Evolutionary conservation across 1,284 basidiomycete genomes (phyloP), one percentile per base, ranked within the genome.

Genomic region (Moniliella sp.): DNA sequence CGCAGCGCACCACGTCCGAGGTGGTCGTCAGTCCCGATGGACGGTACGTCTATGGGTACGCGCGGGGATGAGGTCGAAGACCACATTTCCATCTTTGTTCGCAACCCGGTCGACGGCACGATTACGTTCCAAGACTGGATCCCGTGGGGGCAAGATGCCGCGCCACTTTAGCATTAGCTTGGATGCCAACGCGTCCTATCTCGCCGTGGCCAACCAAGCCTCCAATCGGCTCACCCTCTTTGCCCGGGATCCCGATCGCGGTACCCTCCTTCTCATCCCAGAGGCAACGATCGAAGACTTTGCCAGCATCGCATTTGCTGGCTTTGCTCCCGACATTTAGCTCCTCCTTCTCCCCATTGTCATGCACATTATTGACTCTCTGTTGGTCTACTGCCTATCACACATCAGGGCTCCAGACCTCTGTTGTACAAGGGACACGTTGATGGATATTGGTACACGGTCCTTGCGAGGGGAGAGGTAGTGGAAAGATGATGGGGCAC

Each of bases 1-100:
- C 40, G 16, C 19, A 27, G 11, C 37, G 45, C 1, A 50, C 50
- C 18, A 42, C 41, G 1, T 42, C 45, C 16, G 50, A 54, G 27
- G 46, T 54, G 11, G 48, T 40, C 8, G 39, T 48, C 10, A 31
- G 31, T 1, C 47, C 49, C 8, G 19, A 32, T 9, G 50, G 49
- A 7, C 19, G 31, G 12, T 46, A 37, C 27, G 36, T 52, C 15
- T 23, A 23, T n/a, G n/a, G n/a, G n/a, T n/a, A n/a, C n/a, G n/a
- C 21, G 21, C 21, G 21, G 21, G 8, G 21, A 23, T 23, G 21
- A 23, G n/a, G n/a, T n/a, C 8, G 21, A 23, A n/a, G 50, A 54
- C 30, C 46, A 52, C 28, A 44, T 54, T 14, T 30, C 36, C 18
- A 37, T 52, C 25, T 46, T 48, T 28, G 16, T 18, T 4, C 32